These are phyloP conservation scores for Starmerella bombi DNA, from an alignment of 805 yeast species.

Conservation along the genomic window DNA sequence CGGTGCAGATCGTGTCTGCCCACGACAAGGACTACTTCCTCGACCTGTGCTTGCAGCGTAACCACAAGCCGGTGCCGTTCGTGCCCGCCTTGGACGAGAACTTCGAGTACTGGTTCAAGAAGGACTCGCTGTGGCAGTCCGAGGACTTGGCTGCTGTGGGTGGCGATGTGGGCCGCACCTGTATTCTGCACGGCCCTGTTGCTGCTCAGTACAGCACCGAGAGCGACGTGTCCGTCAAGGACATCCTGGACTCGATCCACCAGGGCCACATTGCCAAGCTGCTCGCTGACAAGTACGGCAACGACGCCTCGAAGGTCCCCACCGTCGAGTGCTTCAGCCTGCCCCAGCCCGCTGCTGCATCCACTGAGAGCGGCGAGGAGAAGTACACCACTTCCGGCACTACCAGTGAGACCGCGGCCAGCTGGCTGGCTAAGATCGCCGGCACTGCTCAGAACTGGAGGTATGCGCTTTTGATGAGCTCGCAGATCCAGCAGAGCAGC, in stretches of 20 bases:
- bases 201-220: constrained; percentile 83
- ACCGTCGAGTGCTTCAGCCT: constrained; percentile 82
- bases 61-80: constrained; percentile 95
- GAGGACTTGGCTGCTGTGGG: constrained; percentile 94
- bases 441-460: constrained; percentile 77
- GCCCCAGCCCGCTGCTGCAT: constrained; percentile 25
- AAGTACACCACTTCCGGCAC: constrained; percentile 24
- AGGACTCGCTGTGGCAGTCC: constrained; percentile 98
- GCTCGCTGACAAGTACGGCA: constrained; percentile 48
- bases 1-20: constrained; percentile 73
- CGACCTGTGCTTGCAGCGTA: constrained; percentile 64
- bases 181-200: constrained; percentile 97
- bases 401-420: constrained; percentile 30
- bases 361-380: constrained; percentile 15
- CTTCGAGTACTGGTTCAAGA: constrained; percentile 93
- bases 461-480: constrained; percentile 71
- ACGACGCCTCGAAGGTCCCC: constrained; percentile 64
- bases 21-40: constrained; percentile 92
- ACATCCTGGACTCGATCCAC: constrained; percentile 76
- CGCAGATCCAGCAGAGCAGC: constrained; percentile 56
- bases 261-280: constrained; percentile 71
- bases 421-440: constrained; percentile 73
- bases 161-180: constrained; percentile 95
- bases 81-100: constrained; percentile 90
- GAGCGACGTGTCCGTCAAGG: constrained; percentile 86